Conservation (phyloP, 2,329 filamentous ascomycete genomes). For the Penicillium sp. region DNA sequence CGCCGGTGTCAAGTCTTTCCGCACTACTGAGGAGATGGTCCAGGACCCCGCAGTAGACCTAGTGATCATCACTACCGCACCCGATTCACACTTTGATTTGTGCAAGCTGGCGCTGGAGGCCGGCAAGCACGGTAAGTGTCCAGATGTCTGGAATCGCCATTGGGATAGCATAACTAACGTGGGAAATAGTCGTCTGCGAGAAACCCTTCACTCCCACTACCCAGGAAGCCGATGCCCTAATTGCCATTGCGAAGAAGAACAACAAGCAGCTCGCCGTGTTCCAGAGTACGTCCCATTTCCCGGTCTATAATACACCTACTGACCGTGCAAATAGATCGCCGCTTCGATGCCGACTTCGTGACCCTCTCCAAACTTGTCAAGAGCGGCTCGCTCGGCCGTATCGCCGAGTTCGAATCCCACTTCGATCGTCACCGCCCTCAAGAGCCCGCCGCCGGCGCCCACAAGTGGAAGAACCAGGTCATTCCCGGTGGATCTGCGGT, state of each 20-base stretch:
- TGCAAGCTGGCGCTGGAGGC: conserved; percentile 62
- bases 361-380: conserved; percentile 62
- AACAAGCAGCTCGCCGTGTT: conserved; percentile 62
- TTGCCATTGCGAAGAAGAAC: conserved; percentile 51
- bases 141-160: neutral
- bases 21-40: conserved; percentile 59
- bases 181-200: conserved; percentile 62
- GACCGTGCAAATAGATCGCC: conserved; percentile 49
- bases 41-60: conserved; percentile 64
- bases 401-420: conserved; percentile 74
- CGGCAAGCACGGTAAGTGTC: conserved; percentile 60
- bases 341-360: conserved; percentile 74
- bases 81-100: conserved; percentile 65
- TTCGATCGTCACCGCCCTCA: conserved; percentile 70
- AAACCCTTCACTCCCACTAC: conserved; percentile 76
- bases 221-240: conserved; percentile 63
- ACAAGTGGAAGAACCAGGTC: conserved; percentile 64
- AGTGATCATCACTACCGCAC: conserved; percentile 67
- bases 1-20: conserved; percentile 62
- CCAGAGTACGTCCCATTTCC: conserved; percentile 50
- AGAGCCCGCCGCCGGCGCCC: conserved; percentile 42
- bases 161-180: neutral
- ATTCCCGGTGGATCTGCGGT: conserved; percentile 65
- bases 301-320: neutral
- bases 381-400: conserved; percentile 60